A percentile compares a stretch with the other conserved stretches of the same genome.
phyloP scores from a whole-genome alignment of 2,329 filamentous ascomycete species.

The Colletotrichum cuscutae region DNA sequence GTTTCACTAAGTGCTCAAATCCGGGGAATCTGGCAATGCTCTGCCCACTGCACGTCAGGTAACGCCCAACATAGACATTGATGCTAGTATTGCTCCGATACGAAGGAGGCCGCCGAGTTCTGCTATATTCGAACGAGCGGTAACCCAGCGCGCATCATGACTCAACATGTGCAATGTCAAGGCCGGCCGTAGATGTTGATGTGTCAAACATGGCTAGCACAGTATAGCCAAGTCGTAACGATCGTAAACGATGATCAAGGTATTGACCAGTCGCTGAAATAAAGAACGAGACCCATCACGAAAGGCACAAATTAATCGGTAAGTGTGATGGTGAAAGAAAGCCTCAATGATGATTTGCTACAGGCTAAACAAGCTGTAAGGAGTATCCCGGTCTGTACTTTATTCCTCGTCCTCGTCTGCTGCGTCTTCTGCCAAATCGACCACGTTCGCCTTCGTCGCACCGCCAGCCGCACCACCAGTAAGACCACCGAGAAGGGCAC shows the following conservation, averaged over 20 bases:
- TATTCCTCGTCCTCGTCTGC: conserved; percentile 18
- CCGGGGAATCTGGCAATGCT: background rate
- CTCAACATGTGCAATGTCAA: too few species aligned
- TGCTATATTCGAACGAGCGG: background rate
- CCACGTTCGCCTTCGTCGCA: conserved; percentile 8
- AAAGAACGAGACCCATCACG: too few species aligned
- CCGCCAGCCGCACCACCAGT: conserved; percentile 2
- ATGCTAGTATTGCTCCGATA: background rate
- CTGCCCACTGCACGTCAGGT: background rate
- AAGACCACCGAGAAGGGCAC: background rate
- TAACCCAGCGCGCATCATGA: too few species aligned
- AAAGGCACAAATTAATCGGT: too few species aligned
- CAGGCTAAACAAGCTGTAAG: conserved; percentile 25
- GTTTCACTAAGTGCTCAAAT: background rate
- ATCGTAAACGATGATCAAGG: too few species aligned
- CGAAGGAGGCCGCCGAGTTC: background rate
- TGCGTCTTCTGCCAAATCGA: conserved; percentile 16
- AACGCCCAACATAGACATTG: background rate
- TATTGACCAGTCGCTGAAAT: too few species aligned
- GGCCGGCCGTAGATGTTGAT: too few species aligned
- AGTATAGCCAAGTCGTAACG: too few species aligned
- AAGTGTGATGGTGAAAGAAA: background rate
- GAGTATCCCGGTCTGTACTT: conserved; percentile 20
- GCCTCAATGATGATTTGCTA: conserved; percentile 28
- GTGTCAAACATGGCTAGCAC: too few species aligned